Base-by-base conservation (phyloP, 139 green algal species). In the Dunaliella sp. region DNA sequence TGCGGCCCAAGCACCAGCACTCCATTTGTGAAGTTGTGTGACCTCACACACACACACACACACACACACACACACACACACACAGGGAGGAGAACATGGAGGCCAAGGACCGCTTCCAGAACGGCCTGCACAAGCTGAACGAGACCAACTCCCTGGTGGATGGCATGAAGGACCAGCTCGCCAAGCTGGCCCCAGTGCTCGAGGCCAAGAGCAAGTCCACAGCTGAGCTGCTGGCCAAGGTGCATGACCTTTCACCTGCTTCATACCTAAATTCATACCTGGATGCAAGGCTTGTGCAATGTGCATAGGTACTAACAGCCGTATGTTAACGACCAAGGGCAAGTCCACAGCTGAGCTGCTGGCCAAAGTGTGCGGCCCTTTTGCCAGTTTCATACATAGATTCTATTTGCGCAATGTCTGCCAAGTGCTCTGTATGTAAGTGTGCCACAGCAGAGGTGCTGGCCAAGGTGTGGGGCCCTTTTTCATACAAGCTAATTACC, bases 71-170 rank as follows among this genome's bases (percentile, higher is more conserved):
- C 77, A 35, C 7, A 35, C 31, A 30, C 30, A 65, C 26, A 36
- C n/a, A 38, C 85, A 90, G 91, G 31, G 87, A 89, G 38, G 90
- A 95, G 88, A 79, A 93, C 2, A 74, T 80, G 12, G 76, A 81
- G 0, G 90, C 93, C 22, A 86, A 89, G 32, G 94, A 97, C 85
- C 88, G 95, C 26, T 84, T 98, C 78, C 85, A 94, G 28, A 95
- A 96, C 82, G 95, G 95, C 16, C 90, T 98, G 26, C 88, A 91
- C 84, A 98, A 98, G 91, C 92, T 98, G 38, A 88, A 91, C 32
- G 91, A 97, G 57, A 97, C 95, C 38, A 97, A 97, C 85, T 77
- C 31, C 1, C 57, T 97, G 77, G 94, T 98, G 32, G 93, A 94
- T 59, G 89, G 83, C 38, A 97, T 98, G 94, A 94, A 96, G 88